Percentiles rank a stretch among this genome's conserved stretches.
These are phyloP conservation scores for Saccharata proteae DNA, from an alignment of 2,329 filamentous ascomycete species.

Conservation along the genomic window DNA sequence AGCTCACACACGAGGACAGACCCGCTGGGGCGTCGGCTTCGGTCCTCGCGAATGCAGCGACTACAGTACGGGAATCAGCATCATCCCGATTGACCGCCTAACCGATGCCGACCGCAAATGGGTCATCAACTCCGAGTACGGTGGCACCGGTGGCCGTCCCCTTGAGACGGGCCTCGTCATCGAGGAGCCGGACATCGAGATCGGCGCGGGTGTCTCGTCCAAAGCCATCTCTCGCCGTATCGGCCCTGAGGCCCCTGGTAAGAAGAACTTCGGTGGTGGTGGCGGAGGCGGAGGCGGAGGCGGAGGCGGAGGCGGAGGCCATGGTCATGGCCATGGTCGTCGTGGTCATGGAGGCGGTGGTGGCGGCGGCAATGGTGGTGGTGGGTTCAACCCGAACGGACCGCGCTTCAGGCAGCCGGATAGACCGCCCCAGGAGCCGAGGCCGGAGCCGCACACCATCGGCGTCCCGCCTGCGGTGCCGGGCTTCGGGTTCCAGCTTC, in stretches of 20 bases:
- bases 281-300: slow-evolving; percentile 13
- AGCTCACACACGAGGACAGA: slow-evolving; percentile 49
- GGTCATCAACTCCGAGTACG: slow-evolving; percentile 88
- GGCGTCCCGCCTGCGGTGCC: slow-evolving; percentile 43
- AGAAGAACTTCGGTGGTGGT: slow-evolving; percentile 7
- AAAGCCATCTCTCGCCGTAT: slow-evolving; percentile 50
- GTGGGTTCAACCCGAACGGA: slow-evolving; percentile 13
- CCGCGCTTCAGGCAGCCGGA: slow-evolving; percentile 20
- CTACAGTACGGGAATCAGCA: slow-evolving; percentile 79
- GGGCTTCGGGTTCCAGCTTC: slow-evolving; percentile 40
- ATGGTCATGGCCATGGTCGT: slow-evolving; percentile 3
- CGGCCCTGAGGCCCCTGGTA: too few relatives aligned
- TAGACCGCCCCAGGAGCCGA: slow-evolving; percentile 13
- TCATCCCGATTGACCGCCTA: slow-evolving; percentile 84
- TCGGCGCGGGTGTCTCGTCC: slow-evolving; percentile 90
- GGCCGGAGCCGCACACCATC: slow-evolving; percentile 28
- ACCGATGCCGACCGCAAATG: slow-evolving; percentile 96
- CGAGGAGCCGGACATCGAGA: slow-evolving; percentile 97
- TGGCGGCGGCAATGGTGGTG: too few relatives aligned
- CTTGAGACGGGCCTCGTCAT: slow-evolving; percentile 79
- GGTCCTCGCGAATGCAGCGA: slow-evolving; percentile 95
- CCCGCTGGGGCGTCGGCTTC: slow-evolving; percentile 94
- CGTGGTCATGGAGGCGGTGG: slow-evolving; percentile 1
- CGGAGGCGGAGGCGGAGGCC: slow-evolving; percentile 9
- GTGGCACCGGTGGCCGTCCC: slow-evolving; percentile 72